These are phyloP conservation scores for Bremia lactucae DNA, from an alignment of 352 stramenopile genomes.

Conservation along the genomic window DNA sequence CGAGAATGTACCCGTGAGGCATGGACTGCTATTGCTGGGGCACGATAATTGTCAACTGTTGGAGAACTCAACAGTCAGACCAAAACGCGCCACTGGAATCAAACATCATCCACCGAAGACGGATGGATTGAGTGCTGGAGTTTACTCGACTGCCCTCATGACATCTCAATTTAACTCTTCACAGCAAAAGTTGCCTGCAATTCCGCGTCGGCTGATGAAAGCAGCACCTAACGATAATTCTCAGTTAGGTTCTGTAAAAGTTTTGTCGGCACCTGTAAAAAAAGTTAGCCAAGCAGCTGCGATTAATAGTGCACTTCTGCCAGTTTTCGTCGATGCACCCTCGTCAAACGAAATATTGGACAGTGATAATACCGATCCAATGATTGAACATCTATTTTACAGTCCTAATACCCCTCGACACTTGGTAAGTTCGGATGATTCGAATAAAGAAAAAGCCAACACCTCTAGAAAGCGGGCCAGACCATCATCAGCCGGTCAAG, in stretches of 20 bases:
- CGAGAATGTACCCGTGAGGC: conserved; percentile 52
- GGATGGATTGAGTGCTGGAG: conserved; percentile 23
- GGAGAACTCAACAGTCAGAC: conserved; percentile 24
- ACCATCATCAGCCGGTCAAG: conserved; percentile 13
- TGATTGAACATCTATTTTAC: conserved; percentile 67
- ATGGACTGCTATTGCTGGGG: conserved; percentile 61
- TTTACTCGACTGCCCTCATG: conserved; percentile 49
- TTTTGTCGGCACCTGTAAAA: conserved; percentile 1
- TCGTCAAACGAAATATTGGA: conserved; percentile 47
- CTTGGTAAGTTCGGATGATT: not conserved
- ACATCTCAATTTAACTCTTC: conserved; percentile 30
- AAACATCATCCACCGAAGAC: conserved; percentile 2
- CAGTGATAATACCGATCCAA: conserved; percentile 63
- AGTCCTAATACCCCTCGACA: conserved; percentile 50
- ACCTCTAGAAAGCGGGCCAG: conserved; percentile 25
- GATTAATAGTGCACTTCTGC: conserved; percentile 6
- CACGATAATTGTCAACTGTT: conserved; percentile 58
- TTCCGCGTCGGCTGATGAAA: not conserved
- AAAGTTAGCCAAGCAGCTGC: not conserved
- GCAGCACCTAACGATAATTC: not conserved
- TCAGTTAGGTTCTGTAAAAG: not conserved
- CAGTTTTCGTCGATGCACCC: conserved; percentile 49
- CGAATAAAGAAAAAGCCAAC: not conserved
- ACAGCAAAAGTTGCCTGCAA: conserved; percentile 5
- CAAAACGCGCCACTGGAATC: conserved; percentile 4